Evolutionary conservation across 2,329 filamentous ascomycete species (phyloP), one percentile per base, ranked within the genome.

Genomic region (Chrysoporthe puriensis): DNA sequence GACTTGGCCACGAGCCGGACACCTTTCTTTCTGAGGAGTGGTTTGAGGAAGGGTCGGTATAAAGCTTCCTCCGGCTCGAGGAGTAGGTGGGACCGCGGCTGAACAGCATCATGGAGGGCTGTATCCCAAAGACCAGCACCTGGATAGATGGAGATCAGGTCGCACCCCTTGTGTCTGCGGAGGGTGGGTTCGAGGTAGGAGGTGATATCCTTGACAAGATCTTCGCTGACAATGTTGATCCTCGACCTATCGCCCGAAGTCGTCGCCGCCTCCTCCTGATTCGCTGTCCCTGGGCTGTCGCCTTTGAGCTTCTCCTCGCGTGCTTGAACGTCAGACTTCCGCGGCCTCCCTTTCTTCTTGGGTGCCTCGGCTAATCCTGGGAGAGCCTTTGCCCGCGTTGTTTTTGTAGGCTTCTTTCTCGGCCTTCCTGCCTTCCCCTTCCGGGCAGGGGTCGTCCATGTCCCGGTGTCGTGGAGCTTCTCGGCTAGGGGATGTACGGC

Each of bases 131-230:
- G 64, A 9, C 94, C 93, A 1, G 81, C 81, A 16, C 94, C 94
- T 0, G 95, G 95, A 76, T 94, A 93, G 66, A 97, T 82, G 75
- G 98, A 95, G 73, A 99, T 82, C 57, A 98, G 85, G 73, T 97
- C 94, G 79, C 94, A 94, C 64, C 92, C 92, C 62, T 83, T 81
- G 77, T 96, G 90, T 57, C 88, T 86, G 44, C 87, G 80, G 21
- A 98, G 84, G 2, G 88, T 88, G 0, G 86, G 85, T 2, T 86
- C 87, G n/a, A 96, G 80, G 69, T 92, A 92, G 7, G 86, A 76
- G 58, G 97, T 73, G 16, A 91, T 81, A 73, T 95, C 89, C 74
- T 93, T 91, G 46, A 52, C 43, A 50, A 43, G 79, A 46, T 77
- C 72, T 16, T 84, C 78, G 73, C 80, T 82, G 18, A 85, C 80